phyloP scores from a whole-genome alignment of 306 rosid species.

The Trifolium dubium region DNA sequence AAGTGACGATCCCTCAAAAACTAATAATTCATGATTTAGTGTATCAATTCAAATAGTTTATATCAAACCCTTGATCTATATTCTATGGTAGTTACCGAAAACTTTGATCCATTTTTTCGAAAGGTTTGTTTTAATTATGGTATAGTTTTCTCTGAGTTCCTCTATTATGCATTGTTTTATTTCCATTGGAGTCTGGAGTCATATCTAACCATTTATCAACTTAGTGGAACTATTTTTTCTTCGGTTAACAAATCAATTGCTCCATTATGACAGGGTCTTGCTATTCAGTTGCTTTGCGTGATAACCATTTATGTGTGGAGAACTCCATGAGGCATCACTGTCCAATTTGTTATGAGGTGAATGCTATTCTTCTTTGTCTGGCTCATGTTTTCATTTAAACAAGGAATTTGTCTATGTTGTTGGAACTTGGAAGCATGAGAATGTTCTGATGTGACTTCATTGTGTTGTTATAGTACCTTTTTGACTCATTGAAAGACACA shows the following conservation, averaged over 20 bases:
- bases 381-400: constrained; percentile 27
- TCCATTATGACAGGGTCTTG: constrained; percentile 71
- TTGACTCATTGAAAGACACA: constrained; percentile 80
- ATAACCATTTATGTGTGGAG: constrained; percentile 89
- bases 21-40: not conserved
- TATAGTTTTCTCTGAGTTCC: constrained; percentile 9
- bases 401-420: not conserved
- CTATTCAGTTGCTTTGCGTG: constrained; percentile 68
- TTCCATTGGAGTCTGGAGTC: not conserved
- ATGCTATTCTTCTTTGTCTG: constrained; percentile 26
- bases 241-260: constrained; percentile 3
- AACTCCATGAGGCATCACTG: constrained; percentile 98
- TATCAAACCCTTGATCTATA: not conserved
- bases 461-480: constrained; percentile 71
- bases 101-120: not conserved
- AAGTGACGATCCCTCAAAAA: not conserved
- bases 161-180: constrained; percentile 23
- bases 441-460: constrained; percentile 31
- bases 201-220: not conserved
- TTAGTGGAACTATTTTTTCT: constrained; percentile 23
- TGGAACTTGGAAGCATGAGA: constrained; percentile 29
- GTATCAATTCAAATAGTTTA: not conserved
- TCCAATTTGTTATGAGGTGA: constrained; percentile 96
- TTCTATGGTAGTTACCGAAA: too few relatives aligned
- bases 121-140: not conserved